These are phyloP conservation scores for Penicillium italicum DNA, from an alignment of 2,329 filamentous ascomycete species.

Conservation along the genomic window DNA sequence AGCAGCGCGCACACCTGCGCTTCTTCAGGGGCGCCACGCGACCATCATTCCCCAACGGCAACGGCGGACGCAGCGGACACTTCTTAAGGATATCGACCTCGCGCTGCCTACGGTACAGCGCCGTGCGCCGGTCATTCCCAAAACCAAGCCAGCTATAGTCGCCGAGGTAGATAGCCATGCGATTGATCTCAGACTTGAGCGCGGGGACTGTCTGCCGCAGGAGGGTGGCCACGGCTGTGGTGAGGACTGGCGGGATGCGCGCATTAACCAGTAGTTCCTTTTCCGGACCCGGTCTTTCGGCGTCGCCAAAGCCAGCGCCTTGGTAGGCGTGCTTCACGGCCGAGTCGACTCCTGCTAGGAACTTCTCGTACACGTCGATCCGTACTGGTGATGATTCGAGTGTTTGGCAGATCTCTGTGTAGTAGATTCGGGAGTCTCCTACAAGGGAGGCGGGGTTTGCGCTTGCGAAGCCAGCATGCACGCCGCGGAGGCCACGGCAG, in stretches of 20 bases:
- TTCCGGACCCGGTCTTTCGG: constrained; percentile 49
- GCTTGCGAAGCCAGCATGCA: constrained; percentile 45
- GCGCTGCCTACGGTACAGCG: constrained; percentile 59
- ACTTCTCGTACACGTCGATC: constrained; percentile 59
- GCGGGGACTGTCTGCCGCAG: constrained; percentile 51
- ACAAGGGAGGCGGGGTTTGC: constrained; percentile 39
- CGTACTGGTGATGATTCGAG: constrained; percentile 55
- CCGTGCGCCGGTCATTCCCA: constrained; percentile 55
- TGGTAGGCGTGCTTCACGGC: constrained; percentile 60
- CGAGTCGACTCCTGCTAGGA: constrained; percentile 63
- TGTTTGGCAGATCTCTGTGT: constrained; percentile 53
- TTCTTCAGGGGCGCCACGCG: constrained; percentile 20
- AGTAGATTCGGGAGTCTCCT: constrained; percentile 42
- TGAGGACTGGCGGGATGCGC: constrained; percentile 50
- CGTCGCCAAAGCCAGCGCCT: constrained; percentile 42
- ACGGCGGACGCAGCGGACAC: constrained; percentile 30
- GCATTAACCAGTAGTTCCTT: constrained; percentile 53
- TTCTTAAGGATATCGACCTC: constrained; percentile 58
- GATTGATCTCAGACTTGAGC: constrained; percentile 60
- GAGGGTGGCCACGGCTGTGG: constrained; percentile 48
- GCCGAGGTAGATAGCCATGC: constrained; percentile 66
- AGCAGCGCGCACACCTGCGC: constrained; percentile 58
- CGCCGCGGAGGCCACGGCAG: constrained; percentile 60
- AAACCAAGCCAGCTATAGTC: constrained; percentile 68
- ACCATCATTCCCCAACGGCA: constrained; percentile 10